Base-by-base conservation (phyloP, 352 stramenopile species). In the Peronospora farinosa region DNA sequence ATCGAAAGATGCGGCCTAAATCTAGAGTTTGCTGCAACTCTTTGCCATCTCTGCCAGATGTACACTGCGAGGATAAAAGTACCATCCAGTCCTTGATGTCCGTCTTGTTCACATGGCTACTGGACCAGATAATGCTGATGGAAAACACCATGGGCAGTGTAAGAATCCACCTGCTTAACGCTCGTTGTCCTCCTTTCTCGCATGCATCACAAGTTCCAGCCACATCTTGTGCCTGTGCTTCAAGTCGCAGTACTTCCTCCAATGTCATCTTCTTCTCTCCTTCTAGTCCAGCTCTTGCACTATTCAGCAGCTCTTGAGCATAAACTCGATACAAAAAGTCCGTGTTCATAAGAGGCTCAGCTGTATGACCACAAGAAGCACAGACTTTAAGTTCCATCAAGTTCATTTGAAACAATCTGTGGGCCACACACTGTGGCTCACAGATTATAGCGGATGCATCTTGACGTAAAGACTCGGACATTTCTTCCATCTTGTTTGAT, bases 281-380 rank as follows among this genome's bases (percentile, higher is more conserved):
- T 10, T 51, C 7, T 17, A 11, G 23, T 11, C 38, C 51, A 7
- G 21, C 36, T 21, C 48, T 36, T 19, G 44, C 48, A 45, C 51
- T 54, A 13, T 54, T 56, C 23, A 89, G 55, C 15, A 89, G 46
- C 49, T 89, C 78, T 19, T 87, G 74, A 3, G 78, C 78, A 58
- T 92, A 92, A 0, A 92, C 78, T 17, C 81, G 59, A 48, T 92
- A 92, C 11, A 92, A 46, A 57, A 89, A 90, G 61, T 92, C 78
- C 33, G 74, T 88, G 61, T 88, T 88, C 77, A 92, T 88, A 9
- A 87, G 30, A 13, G 81, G 81, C 50, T 92, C 81, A 9, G 67
- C 63, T 12, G 79, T 90, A 37, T 79, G 72, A 5, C 62, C 65
- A 47, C 81, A 92, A 19, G 66, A 57, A 5, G 53, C 37, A 49